Percentiles rank a stretch among this genome's conserved stretches.
Conservation (phyloP, 1,139 yeast genomes). For the Protomyces inundatus region DNA sequence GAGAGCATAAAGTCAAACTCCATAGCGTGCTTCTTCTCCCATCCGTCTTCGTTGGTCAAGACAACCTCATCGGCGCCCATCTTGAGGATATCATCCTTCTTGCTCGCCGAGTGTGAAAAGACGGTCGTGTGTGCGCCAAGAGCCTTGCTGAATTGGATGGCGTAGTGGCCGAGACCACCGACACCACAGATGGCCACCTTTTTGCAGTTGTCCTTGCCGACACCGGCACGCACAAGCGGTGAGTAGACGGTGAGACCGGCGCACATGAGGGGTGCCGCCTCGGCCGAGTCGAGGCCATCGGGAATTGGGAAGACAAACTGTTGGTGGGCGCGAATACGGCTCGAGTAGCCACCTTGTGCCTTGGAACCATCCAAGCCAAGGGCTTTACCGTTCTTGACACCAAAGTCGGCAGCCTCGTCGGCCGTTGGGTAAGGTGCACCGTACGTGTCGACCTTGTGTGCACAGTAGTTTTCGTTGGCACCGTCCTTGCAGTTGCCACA, state of each 20-base stretch:
- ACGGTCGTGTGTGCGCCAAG: slow-evolving; percentile 51
- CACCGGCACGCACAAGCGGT: slow-evolving; percentile 51
- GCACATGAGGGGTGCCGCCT: slow-evolving; percentile 63
- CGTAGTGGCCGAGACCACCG: slow-evolving; percentile 58
- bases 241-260: slow-evolving; percentile 63
- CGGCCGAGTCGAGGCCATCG: slow-evolving; percentile 44
- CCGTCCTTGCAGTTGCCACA: slow-evolving; percentile 49
- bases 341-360: slow-evolving; percentile 59
- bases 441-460: slow-evolving; percentile 45
- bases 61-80: slow-evolving; percentile 48
- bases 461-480: slow-evolving; percentile 50
- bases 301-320: slow-evolving; percentile 56
- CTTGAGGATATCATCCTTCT: slow-evolving; percentile 45
- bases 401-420: slow-evolving; percentile 20
- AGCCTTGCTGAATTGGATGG: slow-evolving; percentile 50
- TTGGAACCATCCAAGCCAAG: slow-evolving; percentile 33
- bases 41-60: slow-evolving; percentile 40
- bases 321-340: slow-evolving; percentile 53
- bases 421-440: slow-evolving; percentile 30
- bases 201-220: slow-evolving; percentile 39
- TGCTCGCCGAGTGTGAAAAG: slow-evolving; percentile 45
- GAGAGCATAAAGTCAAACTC: slow-evolving; percentile 36
- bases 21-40: slow-evolving; percentile 30
- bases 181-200: slow-evolving; percentile 53
- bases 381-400: slow-evolving; percentile 19